Evolutionary conservation across 2,329 filamentous ascomycete genomes (phyloP), one percentile per base, ranked within the genome.

Genomic region (Pseudocercospora eumusae): DNA sequence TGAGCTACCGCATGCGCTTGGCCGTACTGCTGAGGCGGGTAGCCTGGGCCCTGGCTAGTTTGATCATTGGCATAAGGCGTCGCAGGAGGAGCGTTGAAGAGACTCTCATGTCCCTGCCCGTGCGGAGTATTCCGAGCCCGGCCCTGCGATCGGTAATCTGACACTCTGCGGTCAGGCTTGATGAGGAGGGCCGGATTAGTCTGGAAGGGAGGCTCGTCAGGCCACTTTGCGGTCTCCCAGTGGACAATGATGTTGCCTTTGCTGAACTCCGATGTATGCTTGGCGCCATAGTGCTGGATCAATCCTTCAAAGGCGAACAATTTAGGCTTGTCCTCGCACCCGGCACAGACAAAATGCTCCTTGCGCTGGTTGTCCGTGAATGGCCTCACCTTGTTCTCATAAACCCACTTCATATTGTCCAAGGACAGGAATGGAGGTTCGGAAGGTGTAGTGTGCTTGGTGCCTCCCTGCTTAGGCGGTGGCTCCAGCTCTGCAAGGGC

Each of bases 331-430:
- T 87, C 84, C 28, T 81, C 84, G 68, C 74, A 78, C 11, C 75
- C 77, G 50, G 86, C 87, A 77, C 91, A 95, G 61, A 90, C 82
- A 74, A 95, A 95, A 9, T 93, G 77, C 59, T 93, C 89, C 70
- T 87, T 89, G 68, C 86, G 82, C 68, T 83, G 82, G 50, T 80
- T 77, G 64, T 91, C 88, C 2, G 88, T 91, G 58, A 86, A 77
- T 23, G 86, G 85, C 70, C 87, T 90, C 72, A 95, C 82, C 73
- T 91, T 92, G 67, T 84, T 85, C 70, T 93, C 90, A 73, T 90
- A 93, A 28, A 93, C 80, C 86, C 88, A 93, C 75, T 90, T 93
- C 90, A 95, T 92, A 71, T 93, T 92, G 72, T 93, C 90, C 67
- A 95, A 77, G 0, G 88, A 89, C 57, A 93, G 79, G 60, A 72